A percentile compares a stretch with the other conserved stretches of the same genome.
Evolutionary conservation across 495 filamentous ascomycete species (phyloP).

Genomic region (Astrocystis sublimbata): DNA sequence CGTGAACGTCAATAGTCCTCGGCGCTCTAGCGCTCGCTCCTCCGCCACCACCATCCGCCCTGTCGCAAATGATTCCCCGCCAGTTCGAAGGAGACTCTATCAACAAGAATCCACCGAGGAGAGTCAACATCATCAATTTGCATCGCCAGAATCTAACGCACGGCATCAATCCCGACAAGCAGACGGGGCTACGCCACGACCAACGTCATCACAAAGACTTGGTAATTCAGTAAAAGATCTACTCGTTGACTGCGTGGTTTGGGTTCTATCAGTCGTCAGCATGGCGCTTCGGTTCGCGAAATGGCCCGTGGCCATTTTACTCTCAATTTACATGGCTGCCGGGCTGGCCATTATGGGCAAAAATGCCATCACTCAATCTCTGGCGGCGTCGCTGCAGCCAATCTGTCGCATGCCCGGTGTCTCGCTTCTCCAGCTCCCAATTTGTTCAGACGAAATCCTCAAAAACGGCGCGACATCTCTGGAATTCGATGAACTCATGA

Average conservation of each 20-base stretch:
- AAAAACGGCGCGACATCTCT: conserved; percentile 34
- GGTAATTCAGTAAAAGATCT: conserved; percentile 28
- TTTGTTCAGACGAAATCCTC: conserved; percentile 48
- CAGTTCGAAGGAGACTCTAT: conserved; percentile 30
- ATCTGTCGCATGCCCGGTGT: conserved; percentile 65
- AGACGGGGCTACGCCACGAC: background rate
- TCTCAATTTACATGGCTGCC: conserved; percentile 54
- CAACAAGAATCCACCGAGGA: conserved; percentile 10
- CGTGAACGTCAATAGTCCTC: conserved; percentile 31
- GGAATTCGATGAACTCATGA: conserved; percentile 68
- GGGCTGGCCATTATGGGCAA: conserved; percentile 50
- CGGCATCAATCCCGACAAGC: background rate
- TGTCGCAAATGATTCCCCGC: conserved; percentile 12
- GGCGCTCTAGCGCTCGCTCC: conserved; percentile 28
- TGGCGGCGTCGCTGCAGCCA: conserved; percentile 57
- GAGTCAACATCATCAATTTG: background rate
- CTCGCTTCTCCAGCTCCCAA: conserved; percentile 57
- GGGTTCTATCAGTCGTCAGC: conserved; percentile 50
- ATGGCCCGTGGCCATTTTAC: conserved; percentile 54
- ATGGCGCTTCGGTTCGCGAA: conserved; percentile 53
- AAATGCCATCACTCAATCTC: conserved; percentile 52
- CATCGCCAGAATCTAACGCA: background rate
- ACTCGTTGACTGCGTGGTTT: conserved; percentile 38
- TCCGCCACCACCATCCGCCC: conserved; percentile 24
- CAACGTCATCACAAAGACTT: conserved; percentile 23